Base-by-base conservation (phyloP, 2,329 filamentous ascomycete species). In the Aspergillus cejpii region DNA sequence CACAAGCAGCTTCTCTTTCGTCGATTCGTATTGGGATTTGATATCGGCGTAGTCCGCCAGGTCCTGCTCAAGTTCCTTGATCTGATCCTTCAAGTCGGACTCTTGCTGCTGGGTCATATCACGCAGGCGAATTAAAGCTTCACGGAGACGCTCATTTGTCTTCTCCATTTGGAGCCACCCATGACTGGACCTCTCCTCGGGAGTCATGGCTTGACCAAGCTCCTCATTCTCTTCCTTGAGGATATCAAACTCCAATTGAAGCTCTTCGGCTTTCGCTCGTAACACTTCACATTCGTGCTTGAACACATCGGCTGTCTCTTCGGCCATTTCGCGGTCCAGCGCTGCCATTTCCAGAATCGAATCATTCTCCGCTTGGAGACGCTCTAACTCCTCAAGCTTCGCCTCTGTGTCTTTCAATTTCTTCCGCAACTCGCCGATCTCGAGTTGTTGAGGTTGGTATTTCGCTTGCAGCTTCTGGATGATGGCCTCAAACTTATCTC, bases 321-420 rank as follows among this genome's bases (percentile, higher is more conserved):
- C 90, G 0, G 92, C 92, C 86, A 97, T 94, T 66, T 98, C 91
- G 36, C 87, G 81, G 62, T 98, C 92, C 20, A 98, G 73, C 0
- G 87, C 84, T 5, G 89, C 88, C 67, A 92, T 79, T 67, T 98
- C 92, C 59, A 96, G 71, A 5, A 85, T 80, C 3, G 83, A 79
- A 23, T 97, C 92, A 64, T 94, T 83, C 54, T 96, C 89, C 6
- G 86, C 85, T 61, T 92, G 84, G 43, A 85, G 74, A 23, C 77
- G 75, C 55, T 91, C 86, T 2, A 92, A 73, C 17, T 80, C 74
- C 45, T 85, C 81, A 15, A 89, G 74, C 38, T 78, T 79, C 15
- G 75, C 67, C 60, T 92, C 82, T 0, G 83, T 79, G 55, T 94
- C 86, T 58, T 88, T 89, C 34, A 94, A 65, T 57, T 85, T 77